Evolutionary conservation across 768 basidiomycete species (phyloP).

Genomic region (Inosperma sp.): DNA sequence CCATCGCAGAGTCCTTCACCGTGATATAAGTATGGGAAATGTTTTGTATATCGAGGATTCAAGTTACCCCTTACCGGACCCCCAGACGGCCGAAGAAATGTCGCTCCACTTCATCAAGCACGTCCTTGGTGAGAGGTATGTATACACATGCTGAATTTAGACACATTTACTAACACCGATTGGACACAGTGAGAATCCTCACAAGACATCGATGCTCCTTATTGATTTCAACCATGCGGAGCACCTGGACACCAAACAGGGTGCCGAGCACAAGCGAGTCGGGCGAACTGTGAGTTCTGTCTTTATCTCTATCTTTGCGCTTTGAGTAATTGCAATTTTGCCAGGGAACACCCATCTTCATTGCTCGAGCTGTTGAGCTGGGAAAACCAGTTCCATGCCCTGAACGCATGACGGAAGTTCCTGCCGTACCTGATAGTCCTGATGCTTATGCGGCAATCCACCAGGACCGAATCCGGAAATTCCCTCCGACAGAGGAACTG

Average conservation of each 20-base stretch:
- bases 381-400: neutral
- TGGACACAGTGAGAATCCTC: neutral
- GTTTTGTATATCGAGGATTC: neutral
- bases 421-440: neutral
- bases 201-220: neutral
- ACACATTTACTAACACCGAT: neutral
- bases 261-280: neutral
- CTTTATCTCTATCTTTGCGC: neutral
- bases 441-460: neutral
- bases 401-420: neutral
- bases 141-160: neutral
- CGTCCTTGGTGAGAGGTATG: neutral
- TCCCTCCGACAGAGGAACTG: neutral
- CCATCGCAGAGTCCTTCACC: neutral
- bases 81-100: neutral
- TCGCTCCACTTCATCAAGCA: neutral
- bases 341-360: slow-evolving; percentile 4
- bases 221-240: slow-evolving; percentile 1
- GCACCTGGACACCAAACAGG: neutral
- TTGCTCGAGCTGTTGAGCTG: slow-evolving; percentile 1
- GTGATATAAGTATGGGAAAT: slow-evolving; percentile 2
- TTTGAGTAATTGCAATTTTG: neutral
- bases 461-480: neutral
- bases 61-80: no score
- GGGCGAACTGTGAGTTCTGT: neutral